Evolutionary conservation across 2,329 filamentous ascomycete species (phyloP), one percentile per base, ranked within the genome.

Genomic region (Scortechinia acanthostroma): DNA sequence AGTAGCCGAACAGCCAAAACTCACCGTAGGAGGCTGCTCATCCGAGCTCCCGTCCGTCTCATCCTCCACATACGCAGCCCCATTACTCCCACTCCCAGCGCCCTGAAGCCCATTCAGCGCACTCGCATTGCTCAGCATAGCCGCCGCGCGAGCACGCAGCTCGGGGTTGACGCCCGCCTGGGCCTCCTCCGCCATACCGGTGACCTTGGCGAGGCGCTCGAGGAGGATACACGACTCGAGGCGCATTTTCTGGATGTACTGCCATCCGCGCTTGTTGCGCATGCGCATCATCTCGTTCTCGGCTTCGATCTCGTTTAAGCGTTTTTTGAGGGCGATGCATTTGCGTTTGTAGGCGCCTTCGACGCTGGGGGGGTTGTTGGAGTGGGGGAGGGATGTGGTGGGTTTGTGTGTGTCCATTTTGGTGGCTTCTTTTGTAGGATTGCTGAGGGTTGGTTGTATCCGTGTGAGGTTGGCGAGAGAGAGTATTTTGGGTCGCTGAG

Each of bases 321-420:
- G 75, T 46, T 76, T 75, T 55, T 80, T 80, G 25, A 83, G 68
- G 42, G 77, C 74, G 56, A 82, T 81, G 58, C 78, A 83, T 70
- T 83, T 83, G 48, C 74, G 70, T 58, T 81, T 79, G 63, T 83
- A 83, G 28, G 78, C 78, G 45, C 74, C 70, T 57, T 83, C 79
- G 44, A 83, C 76, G 42, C 76, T 80, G 17, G 79, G 79, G 2
- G 79, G 77, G 35, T 40, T 40, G 6, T 13, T 19, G 35, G 35
- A 19, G 17, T 13, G 35, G 17, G 20, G 35, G 17, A n/a, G n/a
- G 25, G 25, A 30, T 10, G 25, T 30, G 25, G 25, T 10, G 10
- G 25, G 25, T 30, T 30, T 30, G 25, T 10, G 25, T 30, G 25
- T n/a, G 10, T 30, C 25, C 25, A 30, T 30, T 10, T 10, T 30